These are phyloP conservation scores for Scheffersomyces illinoinensis DNA, from an alignment of 1,139 yeast genomes.

Conservation along the genomic window DNA sequence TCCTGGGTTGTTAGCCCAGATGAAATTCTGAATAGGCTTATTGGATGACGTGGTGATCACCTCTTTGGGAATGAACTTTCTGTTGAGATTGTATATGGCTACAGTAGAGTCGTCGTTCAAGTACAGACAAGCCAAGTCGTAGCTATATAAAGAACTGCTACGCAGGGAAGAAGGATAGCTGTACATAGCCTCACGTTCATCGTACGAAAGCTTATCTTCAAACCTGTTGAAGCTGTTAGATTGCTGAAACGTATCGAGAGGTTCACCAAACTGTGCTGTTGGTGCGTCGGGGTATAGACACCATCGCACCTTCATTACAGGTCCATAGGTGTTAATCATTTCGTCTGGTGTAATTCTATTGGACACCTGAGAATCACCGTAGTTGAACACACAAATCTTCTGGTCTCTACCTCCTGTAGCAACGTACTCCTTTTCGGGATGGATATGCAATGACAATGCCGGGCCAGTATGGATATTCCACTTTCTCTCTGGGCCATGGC, in stretches of 20 bases:
- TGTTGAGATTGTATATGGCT: constrained; percentile 68
- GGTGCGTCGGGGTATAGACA: constrained; percentile 31
- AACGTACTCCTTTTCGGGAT: constrained; percentile 77
- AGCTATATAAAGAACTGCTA: constrained; percentile 32
- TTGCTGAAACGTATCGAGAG: constrained; percentile 2
- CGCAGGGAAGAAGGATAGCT: not conserved
- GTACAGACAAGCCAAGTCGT: constrained; percentile 77
- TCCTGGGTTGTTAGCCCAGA: constrained; percentile 37
- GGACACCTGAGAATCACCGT: constrained; percentile 35
- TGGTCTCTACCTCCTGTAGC: constrained; percentile 94
- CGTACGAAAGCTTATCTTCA: constrained; percentile 17
- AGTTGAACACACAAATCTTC: constrained; percentile 78
- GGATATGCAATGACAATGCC: constrained; percentile 86
- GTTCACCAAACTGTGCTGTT: not conserved
- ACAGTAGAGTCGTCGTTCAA: constrained; percentile 75
- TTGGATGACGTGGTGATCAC: constrained; percentile 57
- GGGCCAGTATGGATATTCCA: constrained; percentile 92
- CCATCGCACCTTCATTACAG: constrained; percentile 77
- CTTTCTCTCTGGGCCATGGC: constrained; percentile 59
- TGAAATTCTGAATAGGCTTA: constrained; percentile 45
- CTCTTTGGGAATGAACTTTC: constrained; percentile 76
- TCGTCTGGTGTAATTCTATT: constrained; percentile 61
- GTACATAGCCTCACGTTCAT: constrained; percentile 31
- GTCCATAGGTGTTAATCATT: constrained; percentile 73
- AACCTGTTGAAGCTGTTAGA: constrained; percentile 1